Conservation (phyloP, 805 yeast species). For the Diddensiella transvaalensis region DNA sequence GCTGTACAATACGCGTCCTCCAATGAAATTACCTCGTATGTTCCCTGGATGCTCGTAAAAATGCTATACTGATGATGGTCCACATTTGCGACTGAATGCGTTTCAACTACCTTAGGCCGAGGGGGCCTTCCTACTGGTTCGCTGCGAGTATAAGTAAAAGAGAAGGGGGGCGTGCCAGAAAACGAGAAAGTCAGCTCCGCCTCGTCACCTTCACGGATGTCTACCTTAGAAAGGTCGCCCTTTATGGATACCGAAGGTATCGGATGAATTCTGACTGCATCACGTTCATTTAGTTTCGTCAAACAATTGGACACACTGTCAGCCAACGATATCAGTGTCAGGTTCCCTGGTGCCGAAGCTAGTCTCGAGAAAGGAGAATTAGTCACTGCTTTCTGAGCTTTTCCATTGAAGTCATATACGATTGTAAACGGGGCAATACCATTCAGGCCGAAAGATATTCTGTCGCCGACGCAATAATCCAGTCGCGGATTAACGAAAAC, state of each 20-base stretch:
- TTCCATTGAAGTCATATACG: slow-evolving; percentile 67
- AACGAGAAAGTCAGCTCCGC: slow-evolving; percentile 82
- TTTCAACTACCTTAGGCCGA: slow-evolving; percentile 52
- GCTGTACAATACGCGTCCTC: slow-evolving; percentile 71
- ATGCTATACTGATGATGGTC: slow-evolving; percentile 65
- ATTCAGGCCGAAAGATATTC: slow-evolving; percentile 65
- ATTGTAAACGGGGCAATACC: slow-evolving; percentile 82
- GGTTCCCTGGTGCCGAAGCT: slow-evolving; percentile 78
- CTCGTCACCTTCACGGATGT: slow-evolving; percentile 92
- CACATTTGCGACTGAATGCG: slow-evolving; percentile 55
- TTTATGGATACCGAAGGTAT: slow-evolving; percentile 72
- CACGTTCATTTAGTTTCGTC: slow-evolving; percentile 29
- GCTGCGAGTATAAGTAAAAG: slow-evolving; percentile 77
- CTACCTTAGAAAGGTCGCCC: slow-evolving; percentile 73
- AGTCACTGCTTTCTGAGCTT: slow-evolving; percentile 52
- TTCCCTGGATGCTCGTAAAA: slow-evolving; percentile 82
- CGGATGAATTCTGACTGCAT: slow-evolving; percentile 45
- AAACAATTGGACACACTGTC: slow-evolving; percentile 75
- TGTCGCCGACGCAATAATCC: slow-evolving; percentile 90
- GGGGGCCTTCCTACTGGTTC: slow-evolving; percentile 40
- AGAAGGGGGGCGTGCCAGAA: slow-evolving; percentile 87
- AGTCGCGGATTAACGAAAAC: slow-evolving; percentile 39
- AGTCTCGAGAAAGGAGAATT: slow-evolving; percentile 55
- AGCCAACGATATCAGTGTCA: slow-evolving; percentile 61
- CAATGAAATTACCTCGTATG: slow-evolving; percentile 89